phyloP scores from a whole-genome alignment of 192 early-diverging fungal genomes.

The Backusella tuberculispora region DNA sequence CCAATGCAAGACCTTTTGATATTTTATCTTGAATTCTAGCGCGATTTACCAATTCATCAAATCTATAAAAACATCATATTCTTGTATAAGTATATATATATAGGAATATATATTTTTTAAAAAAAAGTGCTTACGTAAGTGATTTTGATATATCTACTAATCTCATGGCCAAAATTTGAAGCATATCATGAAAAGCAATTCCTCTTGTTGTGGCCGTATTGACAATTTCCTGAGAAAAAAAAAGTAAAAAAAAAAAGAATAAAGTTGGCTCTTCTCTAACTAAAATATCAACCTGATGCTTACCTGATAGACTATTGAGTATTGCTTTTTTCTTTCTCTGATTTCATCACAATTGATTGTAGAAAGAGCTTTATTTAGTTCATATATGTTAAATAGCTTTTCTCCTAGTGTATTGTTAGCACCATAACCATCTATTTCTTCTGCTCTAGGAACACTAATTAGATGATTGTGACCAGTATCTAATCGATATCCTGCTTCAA shows the following conservation, averaged over 20 bases:
- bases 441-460: conserved; percentile 1
- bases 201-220: background rate
- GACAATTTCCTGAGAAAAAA: conserved; percentile 1
- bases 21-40: conserved; percentile 23
- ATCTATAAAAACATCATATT: background rate
- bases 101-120: background rate
- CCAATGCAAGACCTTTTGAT: conserved; percentile 5
- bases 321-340: conserved; percentile 16
- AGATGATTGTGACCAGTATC: conserved; percentile 20
- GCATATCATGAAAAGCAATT: conserved; percentile 20
- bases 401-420: background rate
- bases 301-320: conserved; percentile 31
- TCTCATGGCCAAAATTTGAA: conserved; percentile 26
- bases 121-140: conserved; percentile 21
- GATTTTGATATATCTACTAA: conserved; percentile 31
- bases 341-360: conserved; percentile 22
- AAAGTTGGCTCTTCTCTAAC: background rate
- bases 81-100: background rate
- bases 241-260: no score
- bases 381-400: conserved; percentile 13
- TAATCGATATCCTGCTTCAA: conserved; percentile 23
- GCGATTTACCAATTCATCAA: conserved; percentile 24
- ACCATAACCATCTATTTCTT: background rate
- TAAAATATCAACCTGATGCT: background rate
- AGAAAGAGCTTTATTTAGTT: conserved; percentile 25